Conservation (phyloP, 2,329 filamentous ascomycete species). For the Zymoseptoria passerinii region DNA sequence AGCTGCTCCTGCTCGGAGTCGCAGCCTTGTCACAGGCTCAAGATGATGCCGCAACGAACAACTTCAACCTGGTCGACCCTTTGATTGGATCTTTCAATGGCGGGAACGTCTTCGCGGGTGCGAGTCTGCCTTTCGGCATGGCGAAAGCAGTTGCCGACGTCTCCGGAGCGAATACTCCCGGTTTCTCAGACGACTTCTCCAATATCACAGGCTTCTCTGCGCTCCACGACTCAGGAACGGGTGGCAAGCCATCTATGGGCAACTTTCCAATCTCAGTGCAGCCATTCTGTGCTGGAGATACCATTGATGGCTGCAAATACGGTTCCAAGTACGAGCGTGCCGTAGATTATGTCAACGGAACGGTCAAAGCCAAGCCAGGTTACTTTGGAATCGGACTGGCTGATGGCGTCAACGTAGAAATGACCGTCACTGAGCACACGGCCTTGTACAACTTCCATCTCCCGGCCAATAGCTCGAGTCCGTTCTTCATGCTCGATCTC, state of each 20-base stretch:
- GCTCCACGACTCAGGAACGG: slow-evolving; percentile 46
- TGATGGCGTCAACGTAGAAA: slow-evolving; percentile 50
- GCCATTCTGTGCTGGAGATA: slow-evolving; percentile 18
- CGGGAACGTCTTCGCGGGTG: slow-evolving; percentile 35
- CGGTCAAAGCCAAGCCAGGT: slow-evolving; percentile 47
- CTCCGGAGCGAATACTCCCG: slow-evolving; percentile 46
- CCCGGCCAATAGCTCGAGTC: slow-evolving; percentile 33
- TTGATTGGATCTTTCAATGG: slow-evolving; percentile 35
- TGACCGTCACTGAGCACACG: slow-evolving; percentile 50
- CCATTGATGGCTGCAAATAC: slow-evolving; percentile 40
- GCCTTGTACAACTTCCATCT: slow-evolving; percentile 52
- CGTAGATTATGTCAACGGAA: slow-evolving; percentile 41
- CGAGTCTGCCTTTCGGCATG: slow-evolving; percentile 37
- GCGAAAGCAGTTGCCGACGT: slow-evolving; percentile 41
- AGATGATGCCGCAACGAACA: slow-evolving; percentile 1
- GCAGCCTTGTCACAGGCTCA: not conserved
- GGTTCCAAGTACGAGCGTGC: slow-evolving; percentile 41
- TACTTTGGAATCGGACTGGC: slow-evolving; percentile 50
- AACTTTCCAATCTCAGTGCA: slow-evolving; percentile 22
- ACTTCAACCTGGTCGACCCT: slow-evolving; percentile 31
- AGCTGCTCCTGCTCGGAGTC: not conserved
- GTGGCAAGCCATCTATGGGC: slow-evolving; percentile 23
- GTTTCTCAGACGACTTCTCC: slow-evolving; percentile 43
- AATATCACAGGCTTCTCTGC: slow-evolving; percentile 38
- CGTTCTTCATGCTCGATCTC: slow-evolving; percentile 51